Conservation (phyloP, 2,329 filamentous ascomycete genomes). For the Leptographium lundbergii region DNA sequence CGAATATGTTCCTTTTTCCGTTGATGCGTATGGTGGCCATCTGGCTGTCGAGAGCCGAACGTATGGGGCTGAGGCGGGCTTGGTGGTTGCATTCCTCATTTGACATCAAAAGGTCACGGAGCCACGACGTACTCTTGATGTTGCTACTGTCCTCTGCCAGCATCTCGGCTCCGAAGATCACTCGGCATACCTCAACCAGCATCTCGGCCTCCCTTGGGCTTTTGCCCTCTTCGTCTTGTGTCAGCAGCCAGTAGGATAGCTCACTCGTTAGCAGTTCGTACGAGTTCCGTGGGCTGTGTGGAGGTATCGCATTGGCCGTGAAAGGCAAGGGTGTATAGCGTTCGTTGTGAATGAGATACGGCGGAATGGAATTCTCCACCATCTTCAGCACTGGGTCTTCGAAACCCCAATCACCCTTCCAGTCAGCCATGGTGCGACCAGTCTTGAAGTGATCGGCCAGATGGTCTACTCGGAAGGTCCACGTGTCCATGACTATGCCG, state of each 20-base stretch:
- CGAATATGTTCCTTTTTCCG: constrained; percentile 44
- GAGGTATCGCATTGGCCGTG: constrained; percentile 29
- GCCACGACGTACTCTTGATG: constrained; percentile 33
- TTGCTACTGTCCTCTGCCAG: constrained; percentile 19
- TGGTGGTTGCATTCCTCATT: constrained; percentile 27
- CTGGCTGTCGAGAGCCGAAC: constrained; percentile 32
- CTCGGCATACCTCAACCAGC: constrained; percentile 44
- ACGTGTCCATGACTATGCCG: constrained; percentile 47
- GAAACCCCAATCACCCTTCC: constrained; percentile 60
- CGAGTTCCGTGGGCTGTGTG: constrained; percentile 39
- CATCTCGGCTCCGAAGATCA: constrained; percentile 42
- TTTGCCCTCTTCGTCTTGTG: constrained; percentile 27
- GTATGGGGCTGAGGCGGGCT: constrained; percentile 35
- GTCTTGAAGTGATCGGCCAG: constrained; percentile 56
- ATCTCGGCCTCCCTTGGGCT: constrained; percentile 38
- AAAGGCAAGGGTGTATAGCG: constrained; percentile 43
- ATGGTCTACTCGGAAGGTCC: constrained; percentile 48
- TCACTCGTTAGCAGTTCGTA: constrained; percentile 50
- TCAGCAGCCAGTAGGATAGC: constrained; percentile 37
- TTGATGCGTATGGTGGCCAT: constrained; percentile 40
- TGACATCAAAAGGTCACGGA: constrained; percentile 45
- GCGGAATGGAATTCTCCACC: constrained; percentile 55
- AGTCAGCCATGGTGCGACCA: constrained; percentile 53
- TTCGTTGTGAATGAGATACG: constrained; percentile 53
- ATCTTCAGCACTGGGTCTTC: constrained; percentile 46